These are phyloP conservation scores for Mortierella hygrophila DNA, from an alignment of 192 early-diverging fungal genomes.

Conservation along the genomic window DNA sequence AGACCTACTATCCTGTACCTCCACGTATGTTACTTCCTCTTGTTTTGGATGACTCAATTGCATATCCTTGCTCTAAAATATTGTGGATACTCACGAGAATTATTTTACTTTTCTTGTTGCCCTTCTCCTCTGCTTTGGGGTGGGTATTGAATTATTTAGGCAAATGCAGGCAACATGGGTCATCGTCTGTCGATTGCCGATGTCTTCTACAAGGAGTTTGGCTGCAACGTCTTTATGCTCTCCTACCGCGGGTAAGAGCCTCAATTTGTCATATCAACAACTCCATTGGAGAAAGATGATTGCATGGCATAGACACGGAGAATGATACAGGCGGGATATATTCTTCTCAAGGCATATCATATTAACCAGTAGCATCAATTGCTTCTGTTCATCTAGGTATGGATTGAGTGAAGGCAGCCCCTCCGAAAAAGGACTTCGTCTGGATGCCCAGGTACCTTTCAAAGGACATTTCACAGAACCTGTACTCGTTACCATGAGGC, in stretches of 20 bases:
- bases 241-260: conserved; percentile 91
- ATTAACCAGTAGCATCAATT: not conserved
- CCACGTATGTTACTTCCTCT: conserved; percentile 68
- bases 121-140: not conserved
- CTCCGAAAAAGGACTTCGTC: conserved; percentile 87
- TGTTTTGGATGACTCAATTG: not conserved
- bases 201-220: conserved; percentile 71
- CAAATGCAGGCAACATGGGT: conserved; percentile 99
- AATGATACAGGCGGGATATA: not conserved
- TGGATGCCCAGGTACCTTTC: conserved; percentile 82
- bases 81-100: not conserved
- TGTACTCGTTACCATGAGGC: not conserved
- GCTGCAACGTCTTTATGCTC: conserved; percentile 94
- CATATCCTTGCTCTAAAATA: not conserved
- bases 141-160: conserved; percentile 54
- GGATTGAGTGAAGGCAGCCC: conserved; percentile 90
- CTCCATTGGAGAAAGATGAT: not conserved
- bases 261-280: too few species aligned
- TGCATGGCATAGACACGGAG: not conserved
- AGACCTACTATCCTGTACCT: conserved; percentile 89
- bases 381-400: conserved; percentile 67
- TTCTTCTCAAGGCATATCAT: not conserved
- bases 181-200: conserved; percentile 94
- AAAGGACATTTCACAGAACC: not conserved
- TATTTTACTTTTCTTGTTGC: not conserved